Evolutionary conservation across 768 basidiomycete genomes (phyloP), one percentile per base, ranked within the genome.

Genomic region (Hypsizygus marmoreus): DNA sequence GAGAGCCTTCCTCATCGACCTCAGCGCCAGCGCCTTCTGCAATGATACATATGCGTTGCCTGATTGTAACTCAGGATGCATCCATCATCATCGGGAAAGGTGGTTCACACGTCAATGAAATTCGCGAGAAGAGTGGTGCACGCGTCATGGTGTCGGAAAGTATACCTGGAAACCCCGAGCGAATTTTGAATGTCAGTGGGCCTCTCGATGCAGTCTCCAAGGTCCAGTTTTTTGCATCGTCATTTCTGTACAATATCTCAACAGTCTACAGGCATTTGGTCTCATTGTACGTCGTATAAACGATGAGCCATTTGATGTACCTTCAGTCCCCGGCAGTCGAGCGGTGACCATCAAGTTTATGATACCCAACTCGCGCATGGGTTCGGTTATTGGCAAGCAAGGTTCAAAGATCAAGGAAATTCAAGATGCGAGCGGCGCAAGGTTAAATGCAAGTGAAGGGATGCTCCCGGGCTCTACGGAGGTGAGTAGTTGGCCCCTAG

Each of bases 381-480:
- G 95, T 31, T 97, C 94, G 13, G 93, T 97, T 49, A 99, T 99
- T 60, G 97, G 97, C 45, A 98, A 97, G 67, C 90, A 88, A 52
- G 97, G 97, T 24, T 86, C 87, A 28, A 99, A 99, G 69, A 99
- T 99, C 66, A 97, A 97, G 74, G 97, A 99, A 71, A 99, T 99
- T 54, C 97, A 99, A 64, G 97, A 99, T 60, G 97, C 97, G 20
- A 93, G 90, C 53, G 97, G 97, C 26, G 97, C 97, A 12, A 75
- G 94, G 51, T 72, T 99, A 56, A 98, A 98, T 61, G 97, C 97
- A 16, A 93, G 90, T 60, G 97, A 98, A 68, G 90, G 93, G 41
- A 97, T 98, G 95, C 79, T 99, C 23, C 95, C 97, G 2, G 97
- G 97, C 12, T 97, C 93, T n/a, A 98, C 95, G 16, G 97, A 99